These are phyloP conservation scores for Phaeosphaeriaceae sp. DNA, from an alignment of 2,329 filamentous ascomycete genomes.

Conservation along the genomic window DNA sequence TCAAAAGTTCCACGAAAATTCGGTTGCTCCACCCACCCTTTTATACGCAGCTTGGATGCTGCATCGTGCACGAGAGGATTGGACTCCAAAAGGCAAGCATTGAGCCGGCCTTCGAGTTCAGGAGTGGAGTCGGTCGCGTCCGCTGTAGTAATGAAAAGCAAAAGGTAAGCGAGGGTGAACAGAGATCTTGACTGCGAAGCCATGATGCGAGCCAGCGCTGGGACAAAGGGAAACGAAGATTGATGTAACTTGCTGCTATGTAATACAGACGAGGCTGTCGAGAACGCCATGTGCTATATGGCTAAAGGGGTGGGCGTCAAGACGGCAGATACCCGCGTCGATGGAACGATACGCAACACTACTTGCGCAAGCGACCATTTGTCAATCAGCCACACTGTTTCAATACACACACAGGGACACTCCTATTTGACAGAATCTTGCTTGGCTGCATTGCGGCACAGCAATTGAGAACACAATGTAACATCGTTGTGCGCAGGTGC, in stretches of 20 bases:
- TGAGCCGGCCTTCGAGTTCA: background rate
- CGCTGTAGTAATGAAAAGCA: background rate
- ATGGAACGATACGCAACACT: background rate
- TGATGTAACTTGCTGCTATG: background rate
- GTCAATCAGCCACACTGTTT: constrained; percentile 1
- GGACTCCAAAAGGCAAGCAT: constrained; percentile 8
- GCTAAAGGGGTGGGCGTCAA: background rate
- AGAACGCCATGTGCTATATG: background rate
- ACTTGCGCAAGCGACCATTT: background rate
- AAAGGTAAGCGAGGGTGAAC: background rate
- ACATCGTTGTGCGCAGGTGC: background rate
- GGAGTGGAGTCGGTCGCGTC: background rate
- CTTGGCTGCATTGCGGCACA: constrained; percentile 1
- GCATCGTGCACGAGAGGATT: background rate
- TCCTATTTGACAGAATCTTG: background rate
- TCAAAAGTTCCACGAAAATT: constrained; percentile 21
- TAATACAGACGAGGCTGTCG: background rate
- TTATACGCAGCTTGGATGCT: constrained; percentile 4
- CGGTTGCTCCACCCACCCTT: constrained; percentile 17
- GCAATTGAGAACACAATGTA: background rate
- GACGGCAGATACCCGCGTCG: background rate
- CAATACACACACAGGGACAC: background rate
- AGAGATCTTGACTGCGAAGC: background rate
- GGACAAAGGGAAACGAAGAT: background rate
- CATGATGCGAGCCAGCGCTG: constrained; percentile 1